Evolutionary conservation across 352 stramenopile species (phyloP).

Genomic region (Phytophthora ramorum): DNA sequence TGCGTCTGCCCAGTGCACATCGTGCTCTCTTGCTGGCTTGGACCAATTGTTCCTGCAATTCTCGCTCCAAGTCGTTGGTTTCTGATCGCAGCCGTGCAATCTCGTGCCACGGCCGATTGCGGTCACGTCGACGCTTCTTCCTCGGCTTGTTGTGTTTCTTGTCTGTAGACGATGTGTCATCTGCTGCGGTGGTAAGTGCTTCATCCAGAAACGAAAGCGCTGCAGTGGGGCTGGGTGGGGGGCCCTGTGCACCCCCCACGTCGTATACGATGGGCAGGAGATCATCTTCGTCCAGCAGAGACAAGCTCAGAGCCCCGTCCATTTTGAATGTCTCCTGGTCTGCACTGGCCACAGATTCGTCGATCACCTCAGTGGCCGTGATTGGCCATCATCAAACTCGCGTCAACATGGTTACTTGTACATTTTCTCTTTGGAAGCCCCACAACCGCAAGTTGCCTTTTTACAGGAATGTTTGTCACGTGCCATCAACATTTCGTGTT

Average conservation of each 20-base stretch:
- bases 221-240: not conserved
- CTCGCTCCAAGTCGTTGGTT: conserved; percentile 4
- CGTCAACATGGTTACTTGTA: not conserved
- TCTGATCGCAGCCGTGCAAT: conserved; percentile 11
- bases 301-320: not conserved
- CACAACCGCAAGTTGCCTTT: no score
- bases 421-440: no score
- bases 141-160: not conserved
- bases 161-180: not conserved
- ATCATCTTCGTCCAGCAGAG: not conserved
- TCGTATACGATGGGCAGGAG: not conserved
- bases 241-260: not conserved
- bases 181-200: not conserved
- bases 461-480: not conserved
- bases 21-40: conserved; percentile 1
- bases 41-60: not conserved
- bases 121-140: conserved; percentile 9
- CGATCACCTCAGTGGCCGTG: not conserved
- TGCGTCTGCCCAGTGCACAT: not conserved
- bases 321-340: not conserved
- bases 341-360: not conserved
- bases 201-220: not conserved
- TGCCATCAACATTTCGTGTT: not conserved
- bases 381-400: not conserved
- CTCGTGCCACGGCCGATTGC: conserved; percentile 11